Evolutionary conservation across 306 rosid genomes (phyloP), one percentile per base, ranked within the genome.

Genomic region (Spatholobus suberectus): DNA sequence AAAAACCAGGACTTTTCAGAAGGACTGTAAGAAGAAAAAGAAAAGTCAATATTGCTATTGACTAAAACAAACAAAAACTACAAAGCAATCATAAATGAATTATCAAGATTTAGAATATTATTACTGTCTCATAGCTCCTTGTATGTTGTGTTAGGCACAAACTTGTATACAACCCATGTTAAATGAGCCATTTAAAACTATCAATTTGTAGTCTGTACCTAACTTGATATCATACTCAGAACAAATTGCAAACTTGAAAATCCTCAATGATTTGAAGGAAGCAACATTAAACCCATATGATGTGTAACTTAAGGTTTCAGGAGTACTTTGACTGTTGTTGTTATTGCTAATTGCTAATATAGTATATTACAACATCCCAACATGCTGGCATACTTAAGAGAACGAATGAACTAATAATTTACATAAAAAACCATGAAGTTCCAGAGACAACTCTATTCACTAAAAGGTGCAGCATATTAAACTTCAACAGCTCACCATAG

Each of bases 61-160:
- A 47, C 43, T 27, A 29, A n/a, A 20, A 17, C 23, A 11, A 71
- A 80, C 41, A 80, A 43, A 69, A 18, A 17, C 2, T 57, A 37
- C 14, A n/a, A 32, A 26, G 20, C n/a, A 9, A 55, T 57, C 35
- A 29, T 32, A 6, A 40, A 54, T 13, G 0, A 38, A 58, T 58
- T 26, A 70, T 41, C 63, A 70, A 77, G 27, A 70, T 47, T 46
- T 61, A 78, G 27, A 84, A 44, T 70, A 59, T 1, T 51, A 35
- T 23, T 21, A 23, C 49, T 8, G n/a, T 73, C 21, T 59, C 20
- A 13, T 62, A 78, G 23, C 70, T 78, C 41, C 14, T 18, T 34
- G 27, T 21, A 21, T 44, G 46, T 46, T 34, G 23, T 44, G 55
- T 21, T 23, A 58, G 21, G 65, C 35, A 26, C 32, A 73, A 63